phyloP scores from a whole-genome alignment of 768 basidiomycete genomes.

The Infundibulicybe gibba region DNA sequence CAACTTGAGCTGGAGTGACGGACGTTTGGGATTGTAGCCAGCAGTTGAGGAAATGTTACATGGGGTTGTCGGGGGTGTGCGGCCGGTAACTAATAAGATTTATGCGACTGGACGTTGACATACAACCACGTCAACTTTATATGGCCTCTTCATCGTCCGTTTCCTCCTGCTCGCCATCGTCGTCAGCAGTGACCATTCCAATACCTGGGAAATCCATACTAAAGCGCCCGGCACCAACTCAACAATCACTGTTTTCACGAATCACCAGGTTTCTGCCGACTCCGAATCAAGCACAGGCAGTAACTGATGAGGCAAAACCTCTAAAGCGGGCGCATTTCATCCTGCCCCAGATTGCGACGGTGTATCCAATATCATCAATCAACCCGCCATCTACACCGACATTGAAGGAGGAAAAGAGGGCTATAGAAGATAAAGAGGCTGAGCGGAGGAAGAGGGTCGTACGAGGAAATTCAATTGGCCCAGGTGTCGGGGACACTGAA shows the following conservation, averaged over 20 bases:
- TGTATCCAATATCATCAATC: slow-evolving; percentile 85
- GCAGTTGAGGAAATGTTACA: too few species aligned
- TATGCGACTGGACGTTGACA: not conserved
- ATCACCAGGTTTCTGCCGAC: slow-evolving; percentile 73
- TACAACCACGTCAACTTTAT: slow-evolving; percentile 1
- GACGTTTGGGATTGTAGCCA: too few species aligned
- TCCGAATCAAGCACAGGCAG: slow-evolving; percentile 30
- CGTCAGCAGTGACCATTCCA: slow-evolving; percentile 77
- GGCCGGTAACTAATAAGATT: too few species aligned
- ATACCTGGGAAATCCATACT: slow-evolving; percentile 80
- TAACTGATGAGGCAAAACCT: slow-evolving; percentile 47
- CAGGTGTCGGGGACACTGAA: slow-evolving; percentile 32
- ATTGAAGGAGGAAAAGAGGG: slow-evolving; percentile 76
- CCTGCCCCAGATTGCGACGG: slow-evolving; percentile 77
- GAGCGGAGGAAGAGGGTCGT: slow-evolving; percentile 67
- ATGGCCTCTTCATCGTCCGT: slow-evolving; percentile 19
- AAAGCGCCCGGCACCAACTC: slow-evolving; percentile 68
- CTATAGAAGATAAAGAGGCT: slow-evolving; percentile 73
- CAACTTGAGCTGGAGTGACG: too few species aligned
- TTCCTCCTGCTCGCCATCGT: slow-evolving; percentile 66
- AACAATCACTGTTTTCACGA: slow-evolving; percentile 67
- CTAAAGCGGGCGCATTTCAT: slow-evolving; percentile 92
- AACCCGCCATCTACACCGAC: slow-evolving; percentile 81
- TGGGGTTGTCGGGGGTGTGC: too few species aligned
- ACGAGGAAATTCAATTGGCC: slow-evolving; percentile 42